A percentile compares a stretch with the other conserved stretches of the same genome.
Conservation (phyloP, 371 early-diverging fungal genomes). For the Mucor sp. region DNA sequence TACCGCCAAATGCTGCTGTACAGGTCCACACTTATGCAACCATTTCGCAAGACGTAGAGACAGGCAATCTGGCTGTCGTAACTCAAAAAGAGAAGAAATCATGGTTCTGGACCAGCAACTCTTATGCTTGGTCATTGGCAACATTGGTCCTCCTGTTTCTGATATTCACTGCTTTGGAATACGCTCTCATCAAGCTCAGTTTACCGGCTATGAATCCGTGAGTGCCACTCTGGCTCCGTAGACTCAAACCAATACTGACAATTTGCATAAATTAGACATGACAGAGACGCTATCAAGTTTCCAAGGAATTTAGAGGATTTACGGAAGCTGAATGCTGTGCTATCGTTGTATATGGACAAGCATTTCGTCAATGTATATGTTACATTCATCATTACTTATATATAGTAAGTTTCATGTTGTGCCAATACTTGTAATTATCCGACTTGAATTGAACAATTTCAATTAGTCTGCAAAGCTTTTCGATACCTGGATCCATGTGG, state of each 20-base stretch:
- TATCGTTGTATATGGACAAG: constrained; percentile 58
- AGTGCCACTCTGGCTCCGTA: background rate
- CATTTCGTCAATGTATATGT: constrained; percentile 59
- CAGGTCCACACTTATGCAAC: background rate
- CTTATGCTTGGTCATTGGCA: constrained; percentile 44
- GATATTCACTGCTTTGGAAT: constrained; percentile 36
- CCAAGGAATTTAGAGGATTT: constrained; percentile 62
- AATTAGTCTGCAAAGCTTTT: constrained; percentile 64
- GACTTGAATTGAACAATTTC: background rate
- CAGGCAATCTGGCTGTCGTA: background rate
- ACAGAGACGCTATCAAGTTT: constrained; percentile 55
- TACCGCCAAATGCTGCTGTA: constrained; percentile 4
- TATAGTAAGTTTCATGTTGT: background rate
- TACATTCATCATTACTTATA: constrained; percentile 45
- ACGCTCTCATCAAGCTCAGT: constrained; percentile 34
- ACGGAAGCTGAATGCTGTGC: constrained; percentile 53
- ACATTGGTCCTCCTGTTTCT: constrained; percentile 34
- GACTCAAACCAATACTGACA: background rate
- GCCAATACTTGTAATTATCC: background rate
- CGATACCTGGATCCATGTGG: constrained; percentile 74
- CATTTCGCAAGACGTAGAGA: constrained; percentile 9
- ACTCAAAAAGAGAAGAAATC: constrained; percentile 14
- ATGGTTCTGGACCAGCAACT: constrained; percentile 44
- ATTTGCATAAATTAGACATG: constrained; percentile 41
- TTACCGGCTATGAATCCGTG: constrained; percentile 46